Percentiles rank a stretch among this genome's conserved stretches.
Evolutionary conservation across 2,329 filamentous ascomycete species (phyloP).

Genomic region (Cadophora malorum): DNA sequence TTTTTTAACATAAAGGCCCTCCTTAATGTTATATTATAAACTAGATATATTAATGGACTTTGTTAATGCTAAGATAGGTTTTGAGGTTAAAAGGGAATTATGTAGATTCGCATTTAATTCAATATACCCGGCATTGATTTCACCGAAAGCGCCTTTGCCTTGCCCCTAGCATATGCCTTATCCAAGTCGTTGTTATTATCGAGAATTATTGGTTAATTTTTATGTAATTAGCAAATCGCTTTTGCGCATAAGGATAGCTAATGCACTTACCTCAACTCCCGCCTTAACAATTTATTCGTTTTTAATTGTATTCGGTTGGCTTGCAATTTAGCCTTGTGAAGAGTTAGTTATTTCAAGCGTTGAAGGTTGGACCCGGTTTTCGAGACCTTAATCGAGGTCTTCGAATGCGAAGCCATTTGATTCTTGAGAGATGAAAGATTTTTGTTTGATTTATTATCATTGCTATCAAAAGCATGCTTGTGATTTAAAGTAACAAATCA

Average conservation of each 20-base stretch:
- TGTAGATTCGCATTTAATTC: conserved; percentile 26
- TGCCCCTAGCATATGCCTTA: conserved; percentile 24
- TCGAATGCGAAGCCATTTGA: conserved; percentile 18
- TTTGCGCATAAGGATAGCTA: conserved; percentile 14
- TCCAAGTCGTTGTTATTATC: conserved; percentile 27
- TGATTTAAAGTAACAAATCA: neutral
- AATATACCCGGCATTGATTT: conserved; percentile 29
- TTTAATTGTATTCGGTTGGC: conserved; percentile 15
- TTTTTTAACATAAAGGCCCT: conserved; percentile 30
- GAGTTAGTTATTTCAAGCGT: conserved; percentile 27
- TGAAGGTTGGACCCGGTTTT: conserved; percentile 25
- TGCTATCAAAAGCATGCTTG: conserved; percentile 25
- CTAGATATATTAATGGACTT: conserved; percentile 31
- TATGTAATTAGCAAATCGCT: conserved; percentile 24
- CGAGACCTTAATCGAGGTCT: conserved; percentile 25
- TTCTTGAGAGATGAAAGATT: conserved; percentile 27
- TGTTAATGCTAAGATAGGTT: conserved; percentile 28
- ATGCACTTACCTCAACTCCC: conserved; percentile 17
- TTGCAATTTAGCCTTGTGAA: conserved; percentile 28
- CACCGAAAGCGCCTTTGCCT: conserved; percentile 21
- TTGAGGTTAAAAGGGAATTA: conserved; percentile 27
- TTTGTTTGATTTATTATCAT: conserved; percentile 21
- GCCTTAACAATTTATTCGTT: conserved; percentile 11
- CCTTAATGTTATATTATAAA: conserved; percentile 31
- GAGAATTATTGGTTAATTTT: conserved; percentile 30